These are phyloP conservation scores for Wickerhamiella australiensis DNA, from an alignment of 805 yeast genomes.

Conservation along the genomic window DNA sequence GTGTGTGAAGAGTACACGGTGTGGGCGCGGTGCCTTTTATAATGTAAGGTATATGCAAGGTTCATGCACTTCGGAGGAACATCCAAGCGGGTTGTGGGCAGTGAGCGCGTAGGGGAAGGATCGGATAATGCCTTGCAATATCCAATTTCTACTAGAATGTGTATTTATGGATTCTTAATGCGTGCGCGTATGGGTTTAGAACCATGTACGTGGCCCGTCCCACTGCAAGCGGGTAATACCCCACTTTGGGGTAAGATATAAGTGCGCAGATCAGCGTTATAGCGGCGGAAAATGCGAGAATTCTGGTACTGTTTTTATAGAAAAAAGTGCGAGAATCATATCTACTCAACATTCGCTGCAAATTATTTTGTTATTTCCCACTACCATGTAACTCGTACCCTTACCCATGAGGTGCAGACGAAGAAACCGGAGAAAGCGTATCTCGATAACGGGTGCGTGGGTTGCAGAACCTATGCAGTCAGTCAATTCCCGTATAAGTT, in stretches of 20 bases:
- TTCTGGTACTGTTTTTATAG: neutral
- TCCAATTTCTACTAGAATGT: neutral
- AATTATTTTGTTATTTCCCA: neutral
- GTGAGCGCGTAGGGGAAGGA: neutral
- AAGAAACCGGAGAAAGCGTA: neutral
- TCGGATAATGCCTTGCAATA: neutral
- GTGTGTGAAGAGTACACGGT: neutral
- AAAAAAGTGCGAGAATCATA: neutral
- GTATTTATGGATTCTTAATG: too few species aligned
- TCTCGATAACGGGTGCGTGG: too few species aligned
- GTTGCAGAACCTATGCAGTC: too few species aligned
- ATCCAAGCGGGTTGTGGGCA: neutral
- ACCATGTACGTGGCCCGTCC: neutral
- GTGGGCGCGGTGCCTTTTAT: conserved; percentile 1
- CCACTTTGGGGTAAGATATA: conserved; percentile 1
- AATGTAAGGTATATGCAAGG: neutral
- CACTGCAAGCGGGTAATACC: neutral
- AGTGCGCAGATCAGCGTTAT: neutral
- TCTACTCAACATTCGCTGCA: neutral
- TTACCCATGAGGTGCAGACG: neutral
- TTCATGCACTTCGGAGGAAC: conserved; percentile 5
- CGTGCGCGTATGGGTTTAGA: too few species aligned
- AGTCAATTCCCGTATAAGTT: too few species aligned
- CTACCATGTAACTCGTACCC: neutral
- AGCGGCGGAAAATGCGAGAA: neutral